Evolutionary conservation across 2,329 filamentous ascomycete genomes (phyloP), one percentile per base, ranked within the genome.

Genomic region (Aspergillus hortae): DNA sequence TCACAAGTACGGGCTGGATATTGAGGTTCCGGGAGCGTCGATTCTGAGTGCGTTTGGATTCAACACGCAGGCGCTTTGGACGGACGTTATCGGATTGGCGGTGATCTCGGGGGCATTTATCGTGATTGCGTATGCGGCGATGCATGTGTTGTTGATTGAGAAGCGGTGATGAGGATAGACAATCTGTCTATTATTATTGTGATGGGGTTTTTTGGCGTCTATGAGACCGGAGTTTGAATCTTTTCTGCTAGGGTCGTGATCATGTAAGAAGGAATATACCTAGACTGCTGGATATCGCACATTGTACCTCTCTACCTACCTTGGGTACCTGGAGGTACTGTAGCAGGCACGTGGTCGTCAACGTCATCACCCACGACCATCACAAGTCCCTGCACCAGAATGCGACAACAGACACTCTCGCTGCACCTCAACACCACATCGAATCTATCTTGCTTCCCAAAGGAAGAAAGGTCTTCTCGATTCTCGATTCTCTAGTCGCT

Each of bases 41-140:
- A 99, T 99, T 60, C 75, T 99, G 50, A 95, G 89, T 71, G 90
- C 89, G 0, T 99, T 99, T 70, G 94, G 94, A 1, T 99, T 99
- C 70, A 82, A 96, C 66, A 95, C 92, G 25, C 78, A 85, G 54
- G 90, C 90, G 0, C 80, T 96, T 51, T 96, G 91, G 92, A 75
- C 76, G 42, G 94, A 99, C 70, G 84, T 94, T 23, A 77, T 88
- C 47, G 92, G 90, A 44, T 75, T 99, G 12, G 90, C 83, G 5
- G 78, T 94, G 10, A 95, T 96, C 71, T 90, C 88, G 1, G 87
- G 82, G 0, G 80, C 83, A 0, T 99, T 97, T 66, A 84, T 97
- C 45, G 74, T 96, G 42, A 77, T 97, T 59, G 92, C 94, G 6
- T 99, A 97, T 69, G 77, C 75, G 27, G 92, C 92, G 14, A 95